These are phyloP conservation scores for Aspergillus sclerotiicarbonarius DNA, from an alignment of 495 filamentous ascomycete species.

Conservation along the genomic window DNA sequence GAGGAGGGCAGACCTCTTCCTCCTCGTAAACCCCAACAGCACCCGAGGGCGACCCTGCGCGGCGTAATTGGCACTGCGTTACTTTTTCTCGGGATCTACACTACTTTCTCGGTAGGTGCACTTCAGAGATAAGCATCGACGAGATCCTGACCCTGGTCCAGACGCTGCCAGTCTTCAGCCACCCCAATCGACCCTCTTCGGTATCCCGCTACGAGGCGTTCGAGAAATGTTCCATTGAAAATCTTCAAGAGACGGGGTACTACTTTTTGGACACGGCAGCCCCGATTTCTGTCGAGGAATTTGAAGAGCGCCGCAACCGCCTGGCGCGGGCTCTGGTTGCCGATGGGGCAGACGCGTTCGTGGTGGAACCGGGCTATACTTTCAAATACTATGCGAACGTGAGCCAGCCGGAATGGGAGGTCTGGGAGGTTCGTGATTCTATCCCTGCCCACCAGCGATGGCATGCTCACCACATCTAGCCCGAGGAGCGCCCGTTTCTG, in stretches of 20 bases:
- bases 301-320: constrained; percentile 42
- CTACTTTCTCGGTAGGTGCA: background rate
- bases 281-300: constrained; percentile 41
- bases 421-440: constrained; percentile 41
- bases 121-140: background rate
- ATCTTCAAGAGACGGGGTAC: constrained; percentile 36
- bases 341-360: constrained; percentile 46
- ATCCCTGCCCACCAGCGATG: background rate
- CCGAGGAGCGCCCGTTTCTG: constrained; percentile 56
- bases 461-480: constrained; percentile 21
- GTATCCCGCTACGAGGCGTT: constrained; percentile 18
- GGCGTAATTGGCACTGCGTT: background rate
- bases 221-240: constrained; percentile 46
- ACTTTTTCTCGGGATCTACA: background rate
- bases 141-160: too few relatives aligned
- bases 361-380: constrained; percentile 56
- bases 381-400: constrained; percentile 58
- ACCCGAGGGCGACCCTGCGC: background rate
- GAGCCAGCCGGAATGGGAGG: constrained; percentile 55
- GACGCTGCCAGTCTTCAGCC: background rate
- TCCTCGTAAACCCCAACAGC: background rate
- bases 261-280: constrained; percentile 44
- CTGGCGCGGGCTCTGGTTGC: constrained; percentile 46
- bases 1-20: background rate
- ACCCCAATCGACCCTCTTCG: background rate